These are phyloP conservation scores for Yamadazyma triangularis DNA, from an alignment of 1,139 yeast genomes.

Conservation along the genomic window DNA sequence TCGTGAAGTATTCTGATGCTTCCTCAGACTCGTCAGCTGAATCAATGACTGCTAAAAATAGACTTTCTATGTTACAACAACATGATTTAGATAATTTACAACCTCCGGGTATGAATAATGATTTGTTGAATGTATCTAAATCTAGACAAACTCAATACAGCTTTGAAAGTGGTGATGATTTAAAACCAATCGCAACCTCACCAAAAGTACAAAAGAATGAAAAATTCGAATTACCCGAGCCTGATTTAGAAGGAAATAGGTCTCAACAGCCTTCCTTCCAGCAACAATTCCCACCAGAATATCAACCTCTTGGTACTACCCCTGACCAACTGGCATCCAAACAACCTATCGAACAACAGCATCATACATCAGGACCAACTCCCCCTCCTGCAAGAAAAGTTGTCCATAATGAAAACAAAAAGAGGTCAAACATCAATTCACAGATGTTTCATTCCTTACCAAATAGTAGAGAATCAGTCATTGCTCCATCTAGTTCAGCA, in stretches of 20 bases:
- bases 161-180: conserved; percentile 43
- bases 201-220: conserved; percentile 18
- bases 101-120: conserved; percentile 2
- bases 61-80: conserved; percentile 29
- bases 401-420: conserved; percentile 18
- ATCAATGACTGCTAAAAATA: conserved; percentile 3
- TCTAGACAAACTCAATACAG: conserved; percentile 24
- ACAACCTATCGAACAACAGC: neutral
- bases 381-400: conserved; percentile 76
- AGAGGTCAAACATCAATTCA: conserved; percentile 23
- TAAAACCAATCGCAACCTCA: conserved; percentile 24
- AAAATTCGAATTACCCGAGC: conserved; percentile 10
- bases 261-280: neutral
- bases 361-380: conserved; percentile 34
- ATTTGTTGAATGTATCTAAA: conserved; percentile 9
- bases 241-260: neutral
- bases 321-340: neutral
- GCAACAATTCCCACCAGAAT: neutral
- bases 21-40: conserved; percentile 20
- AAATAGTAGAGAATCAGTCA: conserved; percentile 34
- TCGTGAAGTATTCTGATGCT: conserved; percentile 20
- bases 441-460: conserved; percentile 51
- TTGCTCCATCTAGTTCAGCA: conserved; percentile 15
- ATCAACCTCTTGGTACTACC: neutral
- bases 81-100: conserved; percentile 21